phyloP scores from a whole-genome alignment of 2,329 filamentous ascomycete species.

The Pseudogymnoascus sp. region DNA sequence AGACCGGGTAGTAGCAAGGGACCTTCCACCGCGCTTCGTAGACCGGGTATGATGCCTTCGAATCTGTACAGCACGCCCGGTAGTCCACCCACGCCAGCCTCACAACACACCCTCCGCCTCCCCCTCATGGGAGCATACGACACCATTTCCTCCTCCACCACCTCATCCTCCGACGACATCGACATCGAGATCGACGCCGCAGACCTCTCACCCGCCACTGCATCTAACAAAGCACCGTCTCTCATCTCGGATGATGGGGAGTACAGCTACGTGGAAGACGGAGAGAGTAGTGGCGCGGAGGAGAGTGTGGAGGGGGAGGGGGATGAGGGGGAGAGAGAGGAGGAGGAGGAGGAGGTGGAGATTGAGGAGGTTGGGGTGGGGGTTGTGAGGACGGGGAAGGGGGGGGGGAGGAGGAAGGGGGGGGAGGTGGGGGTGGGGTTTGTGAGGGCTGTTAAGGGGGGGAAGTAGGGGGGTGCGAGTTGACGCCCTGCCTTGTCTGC shows the following conservation, averaged over 20 bases:
- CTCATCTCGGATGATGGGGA: constrained; percentile 74
- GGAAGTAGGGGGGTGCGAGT: neutral
- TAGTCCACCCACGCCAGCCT: neutral
- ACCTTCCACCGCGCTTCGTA: neutral
- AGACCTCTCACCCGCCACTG: constrained; percentile 55
- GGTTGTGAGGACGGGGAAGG: constrained; percentile 21
- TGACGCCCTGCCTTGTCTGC: too few relatives aligned
- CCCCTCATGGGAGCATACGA: neutral
- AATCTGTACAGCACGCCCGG: neutral
- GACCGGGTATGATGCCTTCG: neutral
- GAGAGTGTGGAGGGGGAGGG: constrained; percentile 48
- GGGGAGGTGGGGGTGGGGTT: neutral
- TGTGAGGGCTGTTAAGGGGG: neutral
- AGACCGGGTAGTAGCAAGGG: neutral
- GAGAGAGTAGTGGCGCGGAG: constrained; percentile 39
- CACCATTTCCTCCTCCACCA: neutral
- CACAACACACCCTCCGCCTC: neutral
- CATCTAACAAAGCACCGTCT: constrained; percentile 69
- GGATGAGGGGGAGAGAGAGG: constrained; percentile 49
- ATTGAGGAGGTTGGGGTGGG: constrained; percentile 54
- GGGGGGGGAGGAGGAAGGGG: neutral
- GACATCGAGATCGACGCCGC: constrained; percentile 48
- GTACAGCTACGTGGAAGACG: constrained; percentile 62
- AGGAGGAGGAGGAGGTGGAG: constrained; percentile 51
- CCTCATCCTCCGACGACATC: constrained; percentile 30